Base-by-base conservation (phyloP, 31 red algal species). In the Asparagopsis taxiformis region DNA sequence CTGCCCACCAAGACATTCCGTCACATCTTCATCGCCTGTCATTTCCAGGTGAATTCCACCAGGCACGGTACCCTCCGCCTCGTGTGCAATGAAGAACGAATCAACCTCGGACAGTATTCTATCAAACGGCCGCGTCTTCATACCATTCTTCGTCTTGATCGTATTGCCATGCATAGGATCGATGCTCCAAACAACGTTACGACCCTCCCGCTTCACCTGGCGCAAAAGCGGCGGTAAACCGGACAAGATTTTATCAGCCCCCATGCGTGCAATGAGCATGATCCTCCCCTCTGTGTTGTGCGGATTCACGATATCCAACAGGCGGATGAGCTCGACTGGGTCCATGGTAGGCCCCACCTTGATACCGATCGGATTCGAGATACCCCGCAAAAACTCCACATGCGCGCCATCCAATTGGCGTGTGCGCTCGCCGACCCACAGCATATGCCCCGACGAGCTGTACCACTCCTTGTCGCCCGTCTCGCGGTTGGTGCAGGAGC, bases 91-190 rank as follows among this genome's bases (percentile, higher is more conserved):
- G 62, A 98, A 98, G 72, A 98, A 98, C 31, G 85, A 55, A 30
- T 81, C 73, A 49, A 98, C 72, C 66, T 98, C 89, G 4, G 50
- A 31, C 1, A 85, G 59, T 10, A 98, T 81, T 59, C 60, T 68
- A 10, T 90, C 87, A 59, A 88, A 80, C 63, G 84, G 75, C 6
- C 95, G 29, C 24, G 95, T 98, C 52, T 91, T 93, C 50, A 82
- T 44, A 11, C 84, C 85, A 16, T 64, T 60, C 33, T 39, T 66
- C 54, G 68, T 63, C 70, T 80, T 80, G 62, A 86, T 86, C 0
- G 89, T 98, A 70, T 98, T 98, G 23, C 77, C 95, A 36, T 91
- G 90, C 84, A 98, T 93, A 8, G 95, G 90, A 52, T 98, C 95
- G 52, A 84, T 83, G 32, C 72, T 91, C 95, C 95, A 98, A 16